Conservation (phyloP, 2,329 filamentous ascomycete species). For the Epicoccum sorghinum region DNA sequence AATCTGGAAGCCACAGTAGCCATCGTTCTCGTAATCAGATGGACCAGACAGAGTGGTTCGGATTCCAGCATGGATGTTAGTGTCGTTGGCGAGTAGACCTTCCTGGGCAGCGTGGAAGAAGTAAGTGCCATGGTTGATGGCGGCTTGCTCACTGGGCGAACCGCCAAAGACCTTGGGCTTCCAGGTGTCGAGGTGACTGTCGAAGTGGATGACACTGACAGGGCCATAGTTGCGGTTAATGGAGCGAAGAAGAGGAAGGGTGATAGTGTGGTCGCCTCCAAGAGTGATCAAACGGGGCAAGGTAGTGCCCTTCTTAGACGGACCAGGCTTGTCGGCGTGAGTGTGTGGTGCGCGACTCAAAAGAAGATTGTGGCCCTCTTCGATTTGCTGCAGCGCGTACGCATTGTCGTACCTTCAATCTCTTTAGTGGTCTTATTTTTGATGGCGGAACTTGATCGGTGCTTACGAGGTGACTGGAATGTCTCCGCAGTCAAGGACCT, state of each 20-base stretch:
- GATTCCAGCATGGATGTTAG: slow-evolving; percentile 87
- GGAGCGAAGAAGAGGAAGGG: slow-evolving; percentile 60
- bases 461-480: slow-evolving; percentile 82
- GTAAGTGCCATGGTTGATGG: slow-evolving; percentile 87
- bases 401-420: slow-evolving; percentile 74
- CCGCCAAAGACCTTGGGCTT: slow-evolving; percentile 87
- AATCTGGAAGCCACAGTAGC: slow-evolving; percentile 83
- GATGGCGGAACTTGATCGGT: not conserved
- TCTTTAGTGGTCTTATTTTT: not conserved
- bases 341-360: slow-evolving; percentile 74
- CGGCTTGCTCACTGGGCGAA: slow-evolving; percentile 74
- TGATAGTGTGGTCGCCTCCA: slow-evolving; percentile 67
- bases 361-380: slow-evolving; percentile 80
- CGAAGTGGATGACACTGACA: slow-evolving; percentile 68
- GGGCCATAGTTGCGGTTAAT: slow-evolving; percentile 71
- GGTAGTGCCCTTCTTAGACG: slow-evolving; percentile 74
- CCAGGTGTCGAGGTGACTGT: slow-evolving; percentile 69
- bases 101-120: slow-evolving; percentile 84
- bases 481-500: slow-evolving; percentile 81
- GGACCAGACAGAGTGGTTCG: slow-evolving; percentile 80
- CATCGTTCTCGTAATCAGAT: slow-evolving; percentile 83
- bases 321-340: slow-evolving; percentile 68
- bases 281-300: slow-evolving; percentile 82
- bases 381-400: slow-evolving; percentile 82
- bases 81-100: slow-evolving; percentile 79